Base-by-base conservation (phyloP, 163 green algal genomes). In the Prototheca wickerhamii region DNA sequence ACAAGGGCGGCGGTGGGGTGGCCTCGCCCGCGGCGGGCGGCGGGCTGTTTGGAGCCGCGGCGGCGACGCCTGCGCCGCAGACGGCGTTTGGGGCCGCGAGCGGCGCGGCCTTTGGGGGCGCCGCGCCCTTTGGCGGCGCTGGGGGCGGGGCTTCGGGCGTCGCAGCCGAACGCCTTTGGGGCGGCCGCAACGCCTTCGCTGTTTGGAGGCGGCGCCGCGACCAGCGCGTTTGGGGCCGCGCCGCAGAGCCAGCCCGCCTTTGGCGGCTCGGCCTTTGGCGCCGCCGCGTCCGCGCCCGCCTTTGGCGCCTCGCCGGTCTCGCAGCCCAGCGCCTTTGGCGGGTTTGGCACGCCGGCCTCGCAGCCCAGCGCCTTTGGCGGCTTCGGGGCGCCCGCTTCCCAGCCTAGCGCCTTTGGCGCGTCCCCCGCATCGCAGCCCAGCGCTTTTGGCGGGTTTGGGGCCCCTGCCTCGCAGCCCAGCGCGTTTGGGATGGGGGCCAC, bases 361-460 rank as follows among this genome's bases (percentile, higher is more conserved):
- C 12, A 10, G 37, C 37, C 37, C 37, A 21, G 15, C 5, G 12
- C 46, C 20, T 54, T 54, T 54, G 46, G 46, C 34, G 28, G 61
- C 33, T 40, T 56, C 49, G 29, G 43, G 54, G 26, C 60, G 49
- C 18, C 54, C 65, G 15, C 68, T 8, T 62, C 46, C 40, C 53
- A 65, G 0, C 57, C 64, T 8, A 64, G 69, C 31, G 69, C 76
- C 17, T 84, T 86, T 69, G 76, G 73, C 1, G 70, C 64, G 29
- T 8, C 55, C 8, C 26, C 40, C 25, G 44, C 34, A 2, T 17
- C 46, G 17, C 57, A 62, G 4, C 31, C 60, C 23, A 34, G 60
- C n/a, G 53, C 61, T 4, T 70, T 70, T 43, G 42, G 69, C 20
- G 50, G 57, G 34, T 79, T 82, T 70, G 74, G 69, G 26, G 63